Evolutionary conservation across 2,329 filamentous ascomycete species (phyloP).

Genomic region (Iodosphaeria phyllophila): DNA sequence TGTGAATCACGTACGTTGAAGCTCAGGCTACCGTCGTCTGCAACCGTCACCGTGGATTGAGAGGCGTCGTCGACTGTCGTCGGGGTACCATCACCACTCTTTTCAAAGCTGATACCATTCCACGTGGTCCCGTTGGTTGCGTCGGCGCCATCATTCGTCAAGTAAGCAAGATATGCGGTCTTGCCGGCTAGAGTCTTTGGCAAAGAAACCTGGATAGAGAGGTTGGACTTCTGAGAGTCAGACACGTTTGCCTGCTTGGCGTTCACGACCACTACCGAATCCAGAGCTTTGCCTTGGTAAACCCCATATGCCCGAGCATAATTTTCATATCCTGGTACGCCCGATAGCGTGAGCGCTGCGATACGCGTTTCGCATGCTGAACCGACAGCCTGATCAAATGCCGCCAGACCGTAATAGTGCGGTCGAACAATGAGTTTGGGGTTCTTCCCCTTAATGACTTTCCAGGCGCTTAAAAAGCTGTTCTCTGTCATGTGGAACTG

Average conservation of each 20-base stretch:
- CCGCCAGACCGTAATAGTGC: conserved; percentile 29
- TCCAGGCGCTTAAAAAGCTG: conserved; percentile 29
- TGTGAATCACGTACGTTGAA: conserved; percentile 22
- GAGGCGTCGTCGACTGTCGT: conserved; percentile 14
- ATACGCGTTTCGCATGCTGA: conserved; percentile 22
- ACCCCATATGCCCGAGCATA: conserved; percentile 22
- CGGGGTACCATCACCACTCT: conserved; percentile 19
- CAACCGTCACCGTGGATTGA: conserved; percentile 13
- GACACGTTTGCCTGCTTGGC: conserved; percentile 21
- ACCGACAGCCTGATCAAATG: conserved; percentile 28
- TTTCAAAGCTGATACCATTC: conserved; percentile 26
- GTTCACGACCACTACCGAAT: conserved; percentile 26
- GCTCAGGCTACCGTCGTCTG: conserved; percentile 13
- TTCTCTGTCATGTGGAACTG: conserved; percentile 35
- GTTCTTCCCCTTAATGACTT: conserved; percentile 20
- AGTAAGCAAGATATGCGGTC: conserved; percentile 24
- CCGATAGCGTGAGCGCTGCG: conserved; percentile 13
- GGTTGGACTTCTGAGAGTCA: conserved; percentile 15
- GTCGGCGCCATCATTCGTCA: conserved; percentile 25
- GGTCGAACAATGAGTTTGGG: conserved; percentile 23
- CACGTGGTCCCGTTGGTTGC: conserved; percentile 21
- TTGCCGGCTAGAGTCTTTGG: conserved; percentile 17
- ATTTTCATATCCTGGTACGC: conserved; percentile 18
- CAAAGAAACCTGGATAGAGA: conserved; percentile 21
- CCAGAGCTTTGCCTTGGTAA: conserved; percentile 22